These are phyloP conservation scores for Heteromeles arbutifolia DNA, from an alignment of 306 rosid genomes.

Conservation along the genomic window DNA sequence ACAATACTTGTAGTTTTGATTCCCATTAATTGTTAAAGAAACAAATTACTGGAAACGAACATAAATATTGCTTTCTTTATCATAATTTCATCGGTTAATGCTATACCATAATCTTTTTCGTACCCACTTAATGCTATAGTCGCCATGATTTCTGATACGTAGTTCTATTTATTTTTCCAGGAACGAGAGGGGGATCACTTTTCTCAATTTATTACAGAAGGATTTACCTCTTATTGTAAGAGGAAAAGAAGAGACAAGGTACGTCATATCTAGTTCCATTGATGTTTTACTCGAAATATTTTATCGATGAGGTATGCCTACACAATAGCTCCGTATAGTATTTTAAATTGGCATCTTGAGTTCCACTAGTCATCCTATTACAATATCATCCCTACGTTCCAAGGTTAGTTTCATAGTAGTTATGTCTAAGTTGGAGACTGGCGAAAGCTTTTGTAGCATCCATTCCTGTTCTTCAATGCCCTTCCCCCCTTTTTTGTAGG, in stretches of 20 bases:
- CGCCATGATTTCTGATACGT: not conserved
- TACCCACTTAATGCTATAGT: not conserved
- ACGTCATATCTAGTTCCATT: slow-evolving; percentile 13
- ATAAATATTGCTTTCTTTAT: not conserved
- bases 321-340: not conserved
- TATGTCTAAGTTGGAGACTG: not conserved
- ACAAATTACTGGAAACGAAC: not conserved
- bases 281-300: not conserved
- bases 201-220: slow-evolving; percentile 87
- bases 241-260: slow-evolving; percentile 99
- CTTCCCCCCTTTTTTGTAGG: not conserved
- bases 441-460: not conserved
- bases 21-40: not conserved
- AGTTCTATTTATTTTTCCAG: slow-evolving; percentile 31
- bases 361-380: not conserved
- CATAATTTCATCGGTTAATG: not conserved
- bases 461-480: not conserved
- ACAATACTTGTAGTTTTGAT: not conserved
- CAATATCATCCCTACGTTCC: not conserved
- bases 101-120: not conserved
- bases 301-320: not conserved
- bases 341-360: not conserved
- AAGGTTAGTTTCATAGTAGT: not conserved
- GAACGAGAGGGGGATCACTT: slow-evolving; percentile 91
- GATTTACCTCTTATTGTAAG: slow-evolving; percentile 88